Conservation (phyloP, 2,329 filamentous ascomycete genomes). For the Cadophora luteo-olivacea region DNA sequence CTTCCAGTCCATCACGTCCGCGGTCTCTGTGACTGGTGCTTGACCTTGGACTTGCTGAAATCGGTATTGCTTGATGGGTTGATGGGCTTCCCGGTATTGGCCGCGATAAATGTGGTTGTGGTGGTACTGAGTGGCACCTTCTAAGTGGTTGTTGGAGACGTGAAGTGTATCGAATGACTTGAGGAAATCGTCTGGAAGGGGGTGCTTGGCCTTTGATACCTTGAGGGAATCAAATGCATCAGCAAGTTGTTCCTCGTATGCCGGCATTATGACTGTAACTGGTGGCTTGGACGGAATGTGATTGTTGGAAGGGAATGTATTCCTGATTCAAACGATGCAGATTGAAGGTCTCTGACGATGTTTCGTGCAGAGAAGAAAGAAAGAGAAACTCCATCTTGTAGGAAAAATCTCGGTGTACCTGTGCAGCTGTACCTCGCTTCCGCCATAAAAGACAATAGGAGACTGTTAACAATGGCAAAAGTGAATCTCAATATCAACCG, state of each 20-base stretch:
- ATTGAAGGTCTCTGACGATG: too few species aligned
- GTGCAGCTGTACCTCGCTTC: background rate
- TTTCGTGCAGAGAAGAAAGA: background rate
- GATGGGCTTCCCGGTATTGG: background rate
- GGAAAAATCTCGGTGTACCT: background rate
- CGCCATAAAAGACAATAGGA: background rate
- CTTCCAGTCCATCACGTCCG: background rate
- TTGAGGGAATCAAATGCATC: background rate
- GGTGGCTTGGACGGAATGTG: too few species aligned
- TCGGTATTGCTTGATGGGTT: background rate
- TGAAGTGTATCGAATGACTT: background rate
- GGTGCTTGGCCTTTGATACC: background rate
- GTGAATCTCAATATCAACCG: conserved; percentile 12
- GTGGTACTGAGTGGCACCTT: background rate
- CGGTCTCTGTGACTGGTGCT: background rate
- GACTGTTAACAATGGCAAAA: background rate
- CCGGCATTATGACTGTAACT: too few species aligned
- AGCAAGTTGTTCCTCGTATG: background rate
- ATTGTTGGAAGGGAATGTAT: too few species aligned
- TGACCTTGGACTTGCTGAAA: background rate
- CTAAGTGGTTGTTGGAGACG: background rate
- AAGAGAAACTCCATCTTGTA: background rate
- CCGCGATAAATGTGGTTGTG: background rate
- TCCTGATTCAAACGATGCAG: too few species aligned
- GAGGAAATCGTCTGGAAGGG: background rate